Evolutionary conservation across 2,329 filamentous ascomycete species (phyloP).

Genomic region (Arthrinium phaeospermum): DNA sequence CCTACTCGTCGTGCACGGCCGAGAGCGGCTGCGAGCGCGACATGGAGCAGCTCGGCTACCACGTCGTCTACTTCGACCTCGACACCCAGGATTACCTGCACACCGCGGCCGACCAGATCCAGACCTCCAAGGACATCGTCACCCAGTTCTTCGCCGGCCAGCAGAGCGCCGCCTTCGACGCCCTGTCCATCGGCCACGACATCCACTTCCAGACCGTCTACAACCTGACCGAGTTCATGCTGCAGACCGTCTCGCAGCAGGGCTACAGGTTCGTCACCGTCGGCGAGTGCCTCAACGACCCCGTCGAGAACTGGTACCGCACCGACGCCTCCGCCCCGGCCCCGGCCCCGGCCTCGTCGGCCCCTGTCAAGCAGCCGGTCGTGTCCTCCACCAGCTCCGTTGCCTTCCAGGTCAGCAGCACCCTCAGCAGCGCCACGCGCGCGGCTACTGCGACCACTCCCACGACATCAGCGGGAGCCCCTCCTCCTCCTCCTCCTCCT

Average conservation of each 20-base stretch:
- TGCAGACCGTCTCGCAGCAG: constrained; percentile 38
- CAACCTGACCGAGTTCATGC: constrained; percentile 45
- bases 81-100: constrained; percentile 68
- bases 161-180: constrained; percentile 39
- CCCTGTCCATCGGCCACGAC: constrained; percentile 60
- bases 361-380: not conserved
- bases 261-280: constrained; percentile 48
- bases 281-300: constrained; percentile 52
- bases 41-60: constrained; percentile 54
- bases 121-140: constrained; percentile 55
- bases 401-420: not conserved
- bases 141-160: constrained; percentile 48
- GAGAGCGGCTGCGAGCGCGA: constrained; percentile 40
- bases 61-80: constrained; percentile 61
- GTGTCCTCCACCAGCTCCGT: not conserved
- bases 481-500: not conserved
- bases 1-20: constrained; percentile 46
- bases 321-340: not conserved
- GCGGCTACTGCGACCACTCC: not conserved
- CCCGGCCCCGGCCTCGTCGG: not conserved
- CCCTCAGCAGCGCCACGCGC: constrained; percentile 10
- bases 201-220: constrained; percentile 54
- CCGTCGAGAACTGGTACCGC: constrained; percentile 49
- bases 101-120: constrained; percentile 49
- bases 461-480: not conserved